Conservation (phyloP, 495 filamentous ascomycete species). For the Aspergillus diversus region DNA sequence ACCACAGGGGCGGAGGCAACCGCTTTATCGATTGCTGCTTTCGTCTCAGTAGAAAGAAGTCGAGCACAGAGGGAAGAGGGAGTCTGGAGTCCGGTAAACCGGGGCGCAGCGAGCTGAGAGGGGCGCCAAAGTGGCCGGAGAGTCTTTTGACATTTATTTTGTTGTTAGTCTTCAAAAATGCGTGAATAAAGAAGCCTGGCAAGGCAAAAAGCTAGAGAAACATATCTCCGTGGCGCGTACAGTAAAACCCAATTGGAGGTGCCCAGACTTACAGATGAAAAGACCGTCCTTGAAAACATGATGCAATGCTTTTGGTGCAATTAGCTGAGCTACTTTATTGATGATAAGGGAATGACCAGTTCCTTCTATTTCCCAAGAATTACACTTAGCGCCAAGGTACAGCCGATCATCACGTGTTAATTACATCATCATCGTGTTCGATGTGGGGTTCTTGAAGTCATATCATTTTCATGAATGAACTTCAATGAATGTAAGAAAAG, state of each 20-base stretch:
- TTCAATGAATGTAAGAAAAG: too few relatives aligned
- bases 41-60: constrained; percentile 75
- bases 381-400: not conserved
- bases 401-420: constrained; percentile 13
- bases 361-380: not conserved
- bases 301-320: not conserved
- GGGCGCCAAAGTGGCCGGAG: constrained; percentile 5
- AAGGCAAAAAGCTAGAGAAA: not conserved
- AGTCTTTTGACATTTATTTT: not conserved
- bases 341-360: not conserved
- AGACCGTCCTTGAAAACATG: constrained; percentile 46
- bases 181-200: constrained; percentile 22
- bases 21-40: constrained; percentile 83
- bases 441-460: not conserved
- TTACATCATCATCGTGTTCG: constrained; percentile 5
- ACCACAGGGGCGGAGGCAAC: constrained; percentile 86
- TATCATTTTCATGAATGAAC: not conserved
- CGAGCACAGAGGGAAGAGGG: constrained; percentile 54
- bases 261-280: constrained; percentile 35
- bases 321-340: not conserved
- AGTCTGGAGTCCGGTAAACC: constrained; percentile 31
- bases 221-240: too few relatives aligned
- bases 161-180: constrained; percentile 22
- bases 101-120: constrained; percentile 8
- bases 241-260: not conserved